phyloP scores from a whole-genome alignment of 306 rosid species.

The barrel medic (Medicago truncatula) region DNA sequence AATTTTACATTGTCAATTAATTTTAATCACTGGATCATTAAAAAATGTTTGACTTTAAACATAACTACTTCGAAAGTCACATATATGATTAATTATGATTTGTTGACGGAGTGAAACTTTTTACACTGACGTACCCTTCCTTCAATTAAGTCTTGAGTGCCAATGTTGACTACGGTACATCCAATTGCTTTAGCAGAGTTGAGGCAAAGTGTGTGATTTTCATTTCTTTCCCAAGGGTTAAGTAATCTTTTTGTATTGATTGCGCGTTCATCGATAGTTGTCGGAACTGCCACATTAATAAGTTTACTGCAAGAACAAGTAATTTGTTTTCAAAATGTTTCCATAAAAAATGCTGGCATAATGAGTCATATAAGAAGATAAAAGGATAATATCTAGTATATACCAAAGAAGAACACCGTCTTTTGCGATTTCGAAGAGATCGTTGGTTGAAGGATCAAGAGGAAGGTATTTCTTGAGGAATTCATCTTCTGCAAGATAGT shows the following conservation, averaged over 20 bases:
- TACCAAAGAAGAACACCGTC: conserved; percentile 98
- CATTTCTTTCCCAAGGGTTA: conserved; percentile 99
- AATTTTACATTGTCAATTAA: too few species aligned
- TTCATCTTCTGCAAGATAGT: conserved; percentile 80
- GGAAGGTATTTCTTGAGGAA: conserved; percentile 84
- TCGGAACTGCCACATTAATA: conserved; percentile 95
- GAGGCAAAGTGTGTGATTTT: conserved; percentile 95
- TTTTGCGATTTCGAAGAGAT: conserved; percentile 85
- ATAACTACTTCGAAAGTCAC: too few species aligned
- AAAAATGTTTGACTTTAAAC: too few species aligned
- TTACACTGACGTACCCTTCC: conserved; percentile 75
- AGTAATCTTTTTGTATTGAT: conserved; percentile 85
- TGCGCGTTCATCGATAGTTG: conserved; percentile 94
- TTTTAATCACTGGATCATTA: too few species aligned
- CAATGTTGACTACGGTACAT: conserved; percentile 95
- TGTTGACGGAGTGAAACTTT: too few species aligned
- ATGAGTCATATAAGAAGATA: background rate
- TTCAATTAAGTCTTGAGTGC: conserved; percentile 96
- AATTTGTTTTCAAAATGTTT: background rate
- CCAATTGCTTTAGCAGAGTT: conserved; percentile 99
- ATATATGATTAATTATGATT: too few species aligned
- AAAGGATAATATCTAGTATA: background rate
- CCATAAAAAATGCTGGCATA: background rate
- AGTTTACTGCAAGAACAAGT: conserved; percentile 75
- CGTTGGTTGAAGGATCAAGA: conserved; percentile 83